Evolutionary conservation across 345 rosid genomes (phyloP), one percentile per base, ranked within the genome.

Genomic region (Gossypium australe): DNA sequence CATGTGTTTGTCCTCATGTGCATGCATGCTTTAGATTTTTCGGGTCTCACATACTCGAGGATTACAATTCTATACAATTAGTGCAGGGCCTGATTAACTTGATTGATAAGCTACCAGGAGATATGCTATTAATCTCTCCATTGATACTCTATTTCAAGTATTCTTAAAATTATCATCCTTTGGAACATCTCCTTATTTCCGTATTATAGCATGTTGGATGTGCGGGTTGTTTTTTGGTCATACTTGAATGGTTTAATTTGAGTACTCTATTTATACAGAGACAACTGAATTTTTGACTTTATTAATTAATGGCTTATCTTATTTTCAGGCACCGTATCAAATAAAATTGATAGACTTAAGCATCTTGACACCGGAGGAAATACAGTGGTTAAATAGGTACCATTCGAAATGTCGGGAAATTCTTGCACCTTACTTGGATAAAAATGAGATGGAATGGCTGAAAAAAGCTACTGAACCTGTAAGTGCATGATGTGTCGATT

Each of bases 381-480:
- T 86, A 1, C 84, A 86, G 41, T 96, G 97, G 97, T 68, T 93
- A 49, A 88, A 96, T 83, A 75, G 81, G 61, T 96, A 96, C 83
- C 97, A 93, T 83, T 82, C 81, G 18, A 86, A 76, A 66, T 93
- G 99, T 75, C 82, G 90, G 61, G 67, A 93, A 59, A 82, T 88
- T 56, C 81, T 93, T 80, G 89, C 89, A 1, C 84, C 98, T 0
- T 84, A 77, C 82, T 61, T 96, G 94, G 85, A 86, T 72, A 85
- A 85, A 68, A 20, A 80, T 16, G 94, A 93, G 88, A 82, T 80
- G 85, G 87, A 87, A 29, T 95, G 99, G 99, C 90, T 93, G 77
- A 85, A 80, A 79, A 89, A 85, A 80, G 99, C 99, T 52, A 93
- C 99, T 0, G 94, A 90, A 76, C 89, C 94, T 61, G 76, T 90